Base-by-base conservation (phyloP, 805 yeast species). In the Hagleromyces aurorensis region DNA sequence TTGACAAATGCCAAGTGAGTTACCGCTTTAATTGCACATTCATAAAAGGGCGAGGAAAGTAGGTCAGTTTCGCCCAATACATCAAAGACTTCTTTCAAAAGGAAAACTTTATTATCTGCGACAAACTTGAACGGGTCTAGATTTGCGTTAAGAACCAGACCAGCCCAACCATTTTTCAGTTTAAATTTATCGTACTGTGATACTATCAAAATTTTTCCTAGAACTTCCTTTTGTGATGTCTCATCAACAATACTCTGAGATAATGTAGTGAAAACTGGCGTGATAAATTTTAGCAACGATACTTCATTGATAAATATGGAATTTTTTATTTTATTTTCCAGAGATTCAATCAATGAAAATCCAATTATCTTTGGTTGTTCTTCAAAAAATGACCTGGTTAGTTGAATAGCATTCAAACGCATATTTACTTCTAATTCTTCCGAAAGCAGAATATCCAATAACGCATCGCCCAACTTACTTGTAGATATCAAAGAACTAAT, bases 121-220 rank as follows among this genome's bases (percentile, higher is more conserved):
- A 79, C 70, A 18, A 84, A 50, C 1, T 44, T 40, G 10, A 80
- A 80, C 3, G 95, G 83, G 49, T 87, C 93, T 17, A 68, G 44
- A 2, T 57, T 48, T 6, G 80, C 68, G 25, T 70, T 61, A 44
- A 78, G 70, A 20, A 75, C 75, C 23, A 85, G 55, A 0, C 81
- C 81, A 19, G 85, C 79, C 97, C 97, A 89, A 2, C 79, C 77
- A 36, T 69, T 58, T 50, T 63, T 58, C 38, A 53, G 34, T 25
- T 55, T 40, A n/a, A 71, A 49, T 3, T 42, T 30, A 2, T 44
- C 28, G 35, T 63, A 65, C 43, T 77, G 80, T 11, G 68, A 43
- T 5, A 68, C 38, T 14, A 72, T 49, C 11, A 75, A 46, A 11
- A 64, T 36, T 7, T 62, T 55, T 12, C 65, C 37, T 10, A 77